Evolutionary conservation across 192 early-diverging fungal species (phyloP).

Genomic region (Rhizophlyctis rosea): DNA sequence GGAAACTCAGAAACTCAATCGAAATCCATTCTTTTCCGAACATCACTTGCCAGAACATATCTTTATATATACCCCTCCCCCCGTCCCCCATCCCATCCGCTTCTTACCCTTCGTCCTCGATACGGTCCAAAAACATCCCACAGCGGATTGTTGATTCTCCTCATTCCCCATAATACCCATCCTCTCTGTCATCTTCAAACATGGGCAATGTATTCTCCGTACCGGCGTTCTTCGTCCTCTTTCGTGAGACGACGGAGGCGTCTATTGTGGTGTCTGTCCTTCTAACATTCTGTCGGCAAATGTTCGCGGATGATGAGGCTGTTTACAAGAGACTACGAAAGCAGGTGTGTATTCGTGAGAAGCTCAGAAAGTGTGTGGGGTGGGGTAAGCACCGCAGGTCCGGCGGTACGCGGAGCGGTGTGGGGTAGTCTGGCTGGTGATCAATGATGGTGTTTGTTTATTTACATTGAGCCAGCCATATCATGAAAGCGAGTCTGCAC

Average conservation of each 20-base stretch:
- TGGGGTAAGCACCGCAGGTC: neutral
- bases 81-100: too few species aligned
- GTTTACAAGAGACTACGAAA: constrained; percentile 51
- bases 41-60: too few species aligned
- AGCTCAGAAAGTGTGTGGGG: too few species aligned
- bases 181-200: neutral
- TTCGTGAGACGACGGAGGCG: constrained; percentile 76
- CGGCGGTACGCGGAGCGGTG: neutral
- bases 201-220: constrained; percentile 31
- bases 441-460: neutral
- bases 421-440: neutral
- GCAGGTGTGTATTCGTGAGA: constrained; percentile 14
- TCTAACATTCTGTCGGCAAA: constrained; percentile 68
- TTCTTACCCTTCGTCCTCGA: too few species aligned
- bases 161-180: too few species aligned
- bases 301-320: constrained; percentile 46
- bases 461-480: too few species aligned
- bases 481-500: too few species aligned
- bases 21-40: too few species aligned
- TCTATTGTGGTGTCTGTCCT: constrained; percentile 86
- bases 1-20: too few species aligned
- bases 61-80: too few species aligned
- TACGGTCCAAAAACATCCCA: too few species aligned
- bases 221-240: constrained; percentile 46
- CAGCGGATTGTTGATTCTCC: too few species aligned